These are phyloP conservation scores for Syzygium aromaticum DNA, from an alignment of 345 rosid species.

Conservation along the genomic window DNA sequence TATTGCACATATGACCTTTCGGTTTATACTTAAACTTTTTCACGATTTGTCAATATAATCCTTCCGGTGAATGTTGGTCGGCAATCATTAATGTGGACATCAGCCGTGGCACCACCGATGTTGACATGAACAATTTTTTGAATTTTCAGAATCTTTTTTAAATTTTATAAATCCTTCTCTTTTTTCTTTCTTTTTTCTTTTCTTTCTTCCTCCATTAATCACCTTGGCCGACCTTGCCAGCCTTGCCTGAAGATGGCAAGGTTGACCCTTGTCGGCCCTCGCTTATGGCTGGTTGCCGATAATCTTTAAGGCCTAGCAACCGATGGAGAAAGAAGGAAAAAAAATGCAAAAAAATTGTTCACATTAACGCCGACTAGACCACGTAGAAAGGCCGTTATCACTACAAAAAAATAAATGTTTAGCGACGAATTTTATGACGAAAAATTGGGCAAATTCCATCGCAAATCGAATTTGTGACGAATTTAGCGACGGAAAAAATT, in stretches of 20 bases:
- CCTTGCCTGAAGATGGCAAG: neutral
- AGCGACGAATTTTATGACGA: no score
- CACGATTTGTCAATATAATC: neutral
- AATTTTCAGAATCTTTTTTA: neutral
- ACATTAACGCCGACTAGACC: fast-evolving
- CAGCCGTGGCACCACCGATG: fast-evolving
- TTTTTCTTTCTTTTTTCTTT: no score
- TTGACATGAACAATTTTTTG: neutral
- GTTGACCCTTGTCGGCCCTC: neutral
- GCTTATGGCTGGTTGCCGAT: neutral
- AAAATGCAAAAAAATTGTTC: neutral
- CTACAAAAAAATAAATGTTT: no score
- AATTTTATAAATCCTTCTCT: neutral
- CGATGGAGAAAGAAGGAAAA: neutral
- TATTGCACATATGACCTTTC: neutral
- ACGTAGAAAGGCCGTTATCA: fast-evolving
- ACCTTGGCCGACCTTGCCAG: neutral
- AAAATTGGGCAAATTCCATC: no score
- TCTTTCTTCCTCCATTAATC: fast-evolving
- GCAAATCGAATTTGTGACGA: no score
- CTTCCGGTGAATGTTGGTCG: fast-evolving
- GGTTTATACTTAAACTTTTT: neutral
- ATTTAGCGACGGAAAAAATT: no score
- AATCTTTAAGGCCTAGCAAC: neutral
- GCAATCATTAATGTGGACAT: neutral